Evolutionary conservation across 306 rosid species (phyloP), one percentile per base, ranked within the genome.

Genomic region (Crotalaria pallida): DNA sequence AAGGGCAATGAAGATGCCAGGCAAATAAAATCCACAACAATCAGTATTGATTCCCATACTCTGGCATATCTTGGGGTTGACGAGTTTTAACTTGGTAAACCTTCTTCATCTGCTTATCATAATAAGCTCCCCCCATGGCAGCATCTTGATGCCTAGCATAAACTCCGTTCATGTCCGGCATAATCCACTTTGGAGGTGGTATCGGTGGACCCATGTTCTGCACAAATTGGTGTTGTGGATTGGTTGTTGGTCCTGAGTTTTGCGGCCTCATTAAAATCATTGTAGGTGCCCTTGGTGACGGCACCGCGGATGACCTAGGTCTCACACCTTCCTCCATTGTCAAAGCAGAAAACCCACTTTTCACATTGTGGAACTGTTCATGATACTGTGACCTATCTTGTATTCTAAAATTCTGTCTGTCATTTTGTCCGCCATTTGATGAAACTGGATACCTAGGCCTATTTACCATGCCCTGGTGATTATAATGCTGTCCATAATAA

Each of bases 171-270:
- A 60, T 61, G 68, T 65, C 52, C 5, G 86, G 86, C 33, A 62
- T 91, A 67, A 88, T 80, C 99, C 99, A 94, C 52, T 87, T 88
- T 44, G 93, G 84, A 49, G 99, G 97, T 10, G 97, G 97, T 43
- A 77, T 70, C 21, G 97, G 97, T 80, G 88, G 96, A 33, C 82
- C 84, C 31, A 58, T 70, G 71, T 67, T 81, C 77, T 82, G 91
- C 77, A 57, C 44, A 71, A 58, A 74, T 66, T 77, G 86, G 10
- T 67, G 79, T 27, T 81, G 81, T 69, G 43, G 67, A 67, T 87
- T 80, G 49, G 77, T 18, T 55, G 83, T 40, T 27, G 80, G 71
- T 71, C 88, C 88, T 33, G 82, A 48, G 33, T 78, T 87, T 38
- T 79, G 87, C 27, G 15, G 56, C 66, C 84, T 81, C 3, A 58